Base-by-base conservation (phyloP, 257 asterid genomes). In the Lycium barbarum region DNA sequence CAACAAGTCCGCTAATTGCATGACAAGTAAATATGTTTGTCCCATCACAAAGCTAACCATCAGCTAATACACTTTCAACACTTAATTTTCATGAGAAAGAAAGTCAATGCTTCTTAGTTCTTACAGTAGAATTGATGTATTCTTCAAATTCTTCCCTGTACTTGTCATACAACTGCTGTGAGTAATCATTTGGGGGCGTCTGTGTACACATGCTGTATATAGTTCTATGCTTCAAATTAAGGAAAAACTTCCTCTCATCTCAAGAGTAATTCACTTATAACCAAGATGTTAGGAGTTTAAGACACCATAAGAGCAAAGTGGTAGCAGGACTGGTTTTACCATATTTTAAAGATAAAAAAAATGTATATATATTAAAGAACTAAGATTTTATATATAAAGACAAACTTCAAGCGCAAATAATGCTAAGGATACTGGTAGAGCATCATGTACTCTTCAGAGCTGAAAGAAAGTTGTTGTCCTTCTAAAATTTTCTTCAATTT, bases 341-440 rank as follows among this genome's bases (percentile, higher is more conserved):
- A 49, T 49, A 49, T 49, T 10, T 49, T 49, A 49, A 49, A 49
- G 9, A 49, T 49, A 4, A 49, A 49, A 49, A 49, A 7, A 49
- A 49, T 49, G 12, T 49, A 49, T 49, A 49, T 6, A 49, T 49
- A 49, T 49, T 7, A 7, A 49, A 7, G 12, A 7, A 49, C 10
- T 4, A 49, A 9, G 5, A 49, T 49, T 49, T 49, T 49, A 49
- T 49, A 49, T 49, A 49, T 49, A 49, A 49, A 49, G 55, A 49
- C 55, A 10, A 49, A 49, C 9, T 7, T 49, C 55, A 45, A 65
- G 17, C 6, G 45, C 17, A n/a, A 80, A 6, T 54, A 8, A 4
- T 22, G 20, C 8, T 72, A 17, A 88, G 90, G 92, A 90, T 89
- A 89, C 93, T 91, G 86, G 43, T 90, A 92, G 5, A 87, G 88